Evolutionary conservation across 495 filamentous ascomycete genomes (phyloP), one percentile per base, ranked within the genome.

Genomic region (Tuber indicum): DNA sequence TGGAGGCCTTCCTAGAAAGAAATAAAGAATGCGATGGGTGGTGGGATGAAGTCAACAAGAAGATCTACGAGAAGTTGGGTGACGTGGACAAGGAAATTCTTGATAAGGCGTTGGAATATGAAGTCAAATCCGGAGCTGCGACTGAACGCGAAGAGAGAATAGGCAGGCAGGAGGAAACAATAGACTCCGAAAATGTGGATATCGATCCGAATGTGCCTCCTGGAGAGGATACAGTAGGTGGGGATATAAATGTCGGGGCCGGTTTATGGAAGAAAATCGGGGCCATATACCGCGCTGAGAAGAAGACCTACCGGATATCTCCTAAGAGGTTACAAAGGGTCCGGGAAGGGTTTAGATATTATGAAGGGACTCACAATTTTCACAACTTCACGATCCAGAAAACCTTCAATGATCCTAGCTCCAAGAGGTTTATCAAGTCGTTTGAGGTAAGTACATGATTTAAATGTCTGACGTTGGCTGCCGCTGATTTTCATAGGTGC

Each of bases 341-440:
- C 19, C 92, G 94, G 82, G 87, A 89, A 70, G 89, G 89, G 0
- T 88, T 99, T 12, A 84, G 88, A 71, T 85, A 86, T 36, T 98
- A 94, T 84, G 83, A 90, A 23, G 96, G 96, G 75, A 97, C 96
- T 7, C 87, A 87, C 76, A 97, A 95, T 83, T 99, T 90, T 86
- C 93, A 97, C 87, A 99, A 98, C 86, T 98, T 94, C 87, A 99
- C 96, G 8, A 89, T 98, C 78, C 90, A 94, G 78, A 99, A 98
- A 85, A 85, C 87, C 1, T 88, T 86, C 85, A 87, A 86, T 4
- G 96, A 99, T 80, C 88, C 94, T 0, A 94, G 92, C 4, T 90
- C 93, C 16, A 94, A 92, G 82, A 89, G 96, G 3, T 88, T 92
- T 82, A 99, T 99, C 86, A 94, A 92, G 79, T 93, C 93, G 3